Evolutionary conservation across 2,329 filamentous ascomycete species (phyloP), one percentile per base, ranked within the genome.

Genomic region (Neonectria magnoliae): DNA sequence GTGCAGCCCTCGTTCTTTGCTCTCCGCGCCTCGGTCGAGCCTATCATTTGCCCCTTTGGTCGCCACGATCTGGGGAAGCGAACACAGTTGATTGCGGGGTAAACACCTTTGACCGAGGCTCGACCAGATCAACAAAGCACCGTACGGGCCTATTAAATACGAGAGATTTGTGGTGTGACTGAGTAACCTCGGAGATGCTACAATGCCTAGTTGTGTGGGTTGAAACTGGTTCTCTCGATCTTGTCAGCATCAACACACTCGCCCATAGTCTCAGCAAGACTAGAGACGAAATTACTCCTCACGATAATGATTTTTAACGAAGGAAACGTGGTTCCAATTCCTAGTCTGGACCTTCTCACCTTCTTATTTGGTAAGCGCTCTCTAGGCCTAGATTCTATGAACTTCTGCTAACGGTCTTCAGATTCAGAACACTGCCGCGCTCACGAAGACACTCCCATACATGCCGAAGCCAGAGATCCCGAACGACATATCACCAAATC

Each of bases 401-500:
- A 25, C 25, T 31, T 41, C 42, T n/a, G 10, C 51, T 52, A 55
- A 59, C 27, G 11, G 20, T 51, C 11, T 18, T 48, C 53, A 82
- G 82, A 84, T 16, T 80, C 76, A 16, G 64, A 78, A 29, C 64
- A 74, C 4, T 75, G 73, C 44, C 67, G 65, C 1, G 73, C 77
- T 13, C 71, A 81, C 22, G 83, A 87, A 50, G 80, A 87, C 56
- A 85, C 84, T 0, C 70, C 84, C 2, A 76, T 91, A 4, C 87
- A 90, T 72, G 80, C 82, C 47, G 87, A 89, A 68, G 88, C 89
- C 1, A 81, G 82, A 6, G 79, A 89, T 54, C 85, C 88, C 0
- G 78, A 78, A n/a, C 81, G 84, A 56, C 72, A 75, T 58, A 76
- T 91, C 60, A 90, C 84, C 51, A 89, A 86, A 72, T 77, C 81